A percentile compares a stretch with the other conserved stretches of the same genome.
These are phyloP conservation scores for Microdochium trichocladiopsis DNA, from an alignment of 2,329 filamentous ascomycete species.

Conservation along the genomic window DNA sequence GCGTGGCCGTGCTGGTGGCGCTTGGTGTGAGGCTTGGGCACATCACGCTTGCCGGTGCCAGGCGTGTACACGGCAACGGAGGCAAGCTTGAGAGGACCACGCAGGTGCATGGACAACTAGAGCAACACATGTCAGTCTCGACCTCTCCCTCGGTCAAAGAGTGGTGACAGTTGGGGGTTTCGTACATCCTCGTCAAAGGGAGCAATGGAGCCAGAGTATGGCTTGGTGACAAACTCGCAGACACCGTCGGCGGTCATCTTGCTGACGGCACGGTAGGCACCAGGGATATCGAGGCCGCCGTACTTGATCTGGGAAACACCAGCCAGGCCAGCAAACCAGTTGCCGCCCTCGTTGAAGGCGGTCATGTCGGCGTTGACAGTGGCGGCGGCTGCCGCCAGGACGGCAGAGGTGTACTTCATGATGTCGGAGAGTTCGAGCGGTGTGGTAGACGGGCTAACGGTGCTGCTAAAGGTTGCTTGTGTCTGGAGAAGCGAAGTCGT, in stretches of 20 bases:
- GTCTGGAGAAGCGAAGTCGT: neutral
- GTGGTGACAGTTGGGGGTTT: too few relatives aligned
- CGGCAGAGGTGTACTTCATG: constrained; percentile 7
- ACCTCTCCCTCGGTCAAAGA: neutral
- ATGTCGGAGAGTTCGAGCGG: neutral
- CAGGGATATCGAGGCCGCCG: constrained; percentile 48
- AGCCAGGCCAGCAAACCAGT: constrained; percentile 53
- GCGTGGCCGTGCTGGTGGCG: constrained; percentile 35
- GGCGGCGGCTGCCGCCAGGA: constrained; percentile 5
- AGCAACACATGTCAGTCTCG: constrained; percentile 5
- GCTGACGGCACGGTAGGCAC: constrained; percentile 58
- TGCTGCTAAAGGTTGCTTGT: neutral
- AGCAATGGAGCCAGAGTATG: constrained; percentile 54
- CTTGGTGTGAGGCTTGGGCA: constrained; percentile 12
- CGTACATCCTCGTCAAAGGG: constrained; percentile 66
- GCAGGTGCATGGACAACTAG: constrained; percentile 65
- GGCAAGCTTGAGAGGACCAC: constrained; percentile 61
- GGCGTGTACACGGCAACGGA: constrained; percentile 64
- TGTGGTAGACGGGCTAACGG: neutral
- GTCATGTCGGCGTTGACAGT: constrained; percentile 4
- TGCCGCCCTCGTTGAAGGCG: constrained; percentile 37
- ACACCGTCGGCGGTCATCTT: constrained; percentile 47
- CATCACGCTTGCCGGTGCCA: constrained; percentile 29
- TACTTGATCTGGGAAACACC: constrained; percentile 63
- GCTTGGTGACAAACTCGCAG: constrained; percentile 44